Conservation (phyloP, 139 green algal species). For the Chlorella sp. region DNA sequence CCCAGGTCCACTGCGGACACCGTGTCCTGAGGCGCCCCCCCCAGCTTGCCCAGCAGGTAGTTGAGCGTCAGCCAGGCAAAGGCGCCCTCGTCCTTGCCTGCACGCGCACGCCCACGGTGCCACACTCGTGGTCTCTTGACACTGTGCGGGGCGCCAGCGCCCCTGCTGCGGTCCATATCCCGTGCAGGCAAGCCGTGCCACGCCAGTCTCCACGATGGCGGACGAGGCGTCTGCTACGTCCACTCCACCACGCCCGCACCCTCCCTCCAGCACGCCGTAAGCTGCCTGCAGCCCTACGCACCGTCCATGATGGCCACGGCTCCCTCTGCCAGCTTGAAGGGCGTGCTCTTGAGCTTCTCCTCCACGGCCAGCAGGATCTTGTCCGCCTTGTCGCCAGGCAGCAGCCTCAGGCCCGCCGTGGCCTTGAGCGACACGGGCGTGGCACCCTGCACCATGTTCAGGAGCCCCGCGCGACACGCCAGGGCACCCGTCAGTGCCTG, state of each 20-base stretch:
- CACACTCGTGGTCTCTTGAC: too few species aligned
- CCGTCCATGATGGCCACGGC: constrained; percentile 68
- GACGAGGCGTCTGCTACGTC: too few species aligned
- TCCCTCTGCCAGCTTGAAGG: constrained; percentile 56
- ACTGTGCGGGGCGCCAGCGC: too few species aligned
- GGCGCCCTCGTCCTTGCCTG: constrained; percentile 83
- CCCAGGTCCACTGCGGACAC: constrained; percentile 90
- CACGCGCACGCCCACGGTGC: too few species aligned
- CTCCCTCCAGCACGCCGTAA: too few species aligned
- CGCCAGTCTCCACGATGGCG: too few species aligned
- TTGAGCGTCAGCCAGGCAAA: constrained; percentile 98
- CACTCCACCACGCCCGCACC: too few species aligned
- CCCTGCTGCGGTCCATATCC: too few species aligned
- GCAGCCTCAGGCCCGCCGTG: constrained; percentile 90
- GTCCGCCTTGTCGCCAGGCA: constrained; percentile 81
- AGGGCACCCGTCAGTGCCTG: too few species aligned
- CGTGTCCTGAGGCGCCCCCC: constrained; percentile 47
- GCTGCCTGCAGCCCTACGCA: too few species aligned
- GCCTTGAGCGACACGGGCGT: constrained; percentile 84
- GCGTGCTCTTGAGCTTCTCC: constrained; percentile 45
- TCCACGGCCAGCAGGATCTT: constrained; percentile 76
- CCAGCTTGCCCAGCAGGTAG: constrained; percentile 89
- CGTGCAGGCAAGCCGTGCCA: too few species aligned
- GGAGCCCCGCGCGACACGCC: too few species aligned
- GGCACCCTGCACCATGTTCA: constrained; percentile 36